Conservation (phyloP, 2,329 filamentous ascomycete species). For the Diaporthe capsici region DNA sequence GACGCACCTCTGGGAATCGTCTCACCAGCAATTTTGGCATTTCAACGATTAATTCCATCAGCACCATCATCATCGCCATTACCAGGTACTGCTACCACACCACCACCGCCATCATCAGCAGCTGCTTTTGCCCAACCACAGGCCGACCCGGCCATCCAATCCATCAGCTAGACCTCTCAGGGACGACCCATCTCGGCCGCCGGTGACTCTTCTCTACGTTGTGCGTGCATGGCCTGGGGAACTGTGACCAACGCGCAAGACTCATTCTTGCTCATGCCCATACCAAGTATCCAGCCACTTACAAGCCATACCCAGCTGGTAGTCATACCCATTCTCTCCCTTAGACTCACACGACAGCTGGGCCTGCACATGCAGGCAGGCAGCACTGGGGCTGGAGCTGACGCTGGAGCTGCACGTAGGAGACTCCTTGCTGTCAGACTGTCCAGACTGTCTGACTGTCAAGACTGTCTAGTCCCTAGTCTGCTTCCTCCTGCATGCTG, state of each 20-base stretch:
- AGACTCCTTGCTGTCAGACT: background rate
- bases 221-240: background rate
- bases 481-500: conserved; percentile 21
- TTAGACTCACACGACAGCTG: conserved; percentile 3
- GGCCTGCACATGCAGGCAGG: conserved; percentile 7
- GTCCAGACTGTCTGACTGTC: background rate
- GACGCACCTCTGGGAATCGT: background rate
- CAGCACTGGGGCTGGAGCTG: background rate
- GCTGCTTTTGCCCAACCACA: conserved; percentile 22
- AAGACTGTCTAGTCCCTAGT: background rate
- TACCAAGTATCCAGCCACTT: background rate
- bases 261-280: background rate
- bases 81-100: too few relatives aligned
- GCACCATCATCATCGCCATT: background rate
- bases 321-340: background rate
- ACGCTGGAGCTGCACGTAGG: background rate
- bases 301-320: too few relatives aligned
- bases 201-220: conserved; percentile 31
- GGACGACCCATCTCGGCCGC: conserved; percentile 31
- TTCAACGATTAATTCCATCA: conserved; percentile 4
- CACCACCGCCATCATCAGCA: background rate
- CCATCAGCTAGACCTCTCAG: conserved; percentile 26
- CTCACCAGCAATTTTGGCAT: conserved; percentile 8
- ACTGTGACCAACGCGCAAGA: conserved; percentile 7
- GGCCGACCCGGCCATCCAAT: conserved; percentile 20